Evolutionary conservation across 176 grass and related monocot species (phyloP).

Genomic region (Bromus sterilis): DNA sequence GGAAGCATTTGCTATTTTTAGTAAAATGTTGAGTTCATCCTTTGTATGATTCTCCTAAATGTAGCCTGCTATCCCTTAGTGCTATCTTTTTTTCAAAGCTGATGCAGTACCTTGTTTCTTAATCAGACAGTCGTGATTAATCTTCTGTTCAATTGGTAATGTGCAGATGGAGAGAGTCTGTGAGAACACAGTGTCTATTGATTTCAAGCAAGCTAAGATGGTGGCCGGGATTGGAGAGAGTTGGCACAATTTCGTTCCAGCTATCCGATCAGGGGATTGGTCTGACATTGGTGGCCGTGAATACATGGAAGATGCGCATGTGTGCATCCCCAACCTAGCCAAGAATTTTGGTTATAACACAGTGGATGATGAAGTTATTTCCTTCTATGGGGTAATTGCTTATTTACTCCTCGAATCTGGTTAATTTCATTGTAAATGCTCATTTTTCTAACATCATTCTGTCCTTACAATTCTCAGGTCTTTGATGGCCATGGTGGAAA

Average conservation of each 20-base stretch:
- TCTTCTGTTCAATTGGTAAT: neutral
- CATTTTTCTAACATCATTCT: neutral
- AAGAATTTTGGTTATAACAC: constrained; percentile 56
- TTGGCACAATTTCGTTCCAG: constrained; percentile 42
- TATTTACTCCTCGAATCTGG: neutral
- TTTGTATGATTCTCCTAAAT: neutral
- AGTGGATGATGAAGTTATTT: constrained; percentile 51
- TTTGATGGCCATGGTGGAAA: constrained; percentile 98
- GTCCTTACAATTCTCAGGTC: constrained; percentile 29
- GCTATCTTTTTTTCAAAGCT: neutral
- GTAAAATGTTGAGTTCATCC: neutral
- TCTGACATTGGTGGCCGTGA: constrained; percentile 69
- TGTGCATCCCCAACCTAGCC: constrained; percentile 88
- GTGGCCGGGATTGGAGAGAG: neutral
- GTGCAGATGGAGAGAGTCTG: constrained; percentile 77
- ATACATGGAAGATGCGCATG: constrained; percentile 89
- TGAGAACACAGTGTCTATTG: constrained; percentile 56
- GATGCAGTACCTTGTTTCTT: neutral
- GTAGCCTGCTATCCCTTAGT: neutral
- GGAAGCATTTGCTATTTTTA: neutral
- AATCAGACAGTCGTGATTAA: neutral
- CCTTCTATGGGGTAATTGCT: constrained; percentile 81
- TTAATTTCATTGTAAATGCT: neutral
- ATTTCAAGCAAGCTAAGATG: constrained; percentile 42
- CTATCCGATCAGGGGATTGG: constrained; percentile 78